phyloP scores from a whole-genome alignment of 2,329 filamentous ascomycete species.

The Cercospora sp. region DNA sequence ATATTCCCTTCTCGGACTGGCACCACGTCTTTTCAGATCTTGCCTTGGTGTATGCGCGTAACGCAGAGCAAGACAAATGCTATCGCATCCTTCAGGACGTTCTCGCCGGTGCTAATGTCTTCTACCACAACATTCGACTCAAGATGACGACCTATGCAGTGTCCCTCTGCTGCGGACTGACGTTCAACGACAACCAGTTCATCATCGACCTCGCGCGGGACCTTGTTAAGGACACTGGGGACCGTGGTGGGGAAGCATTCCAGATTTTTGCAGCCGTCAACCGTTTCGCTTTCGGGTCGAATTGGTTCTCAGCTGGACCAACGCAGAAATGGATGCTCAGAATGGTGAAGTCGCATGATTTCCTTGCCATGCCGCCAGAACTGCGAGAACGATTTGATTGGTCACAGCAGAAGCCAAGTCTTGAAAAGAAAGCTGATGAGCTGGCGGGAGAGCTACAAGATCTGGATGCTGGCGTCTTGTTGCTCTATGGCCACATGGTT shows the following conservation, averaged over 20 bases:
- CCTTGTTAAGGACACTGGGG: constrained; percentile 72
- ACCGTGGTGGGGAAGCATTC: constrained; percentile 75
- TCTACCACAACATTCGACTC: constrained; percentile 57
- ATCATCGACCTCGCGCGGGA: constrained; percentile 74
- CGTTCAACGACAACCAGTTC: constrained; percentile 74
- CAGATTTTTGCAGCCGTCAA: constrained; percentile 80
- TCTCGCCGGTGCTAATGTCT: constrained; percentile 74
- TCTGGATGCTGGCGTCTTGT: constrained; percentile 77
- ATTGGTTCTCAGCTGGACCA: constrained; percentile 76
- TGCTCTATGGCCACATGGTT: constrained; percentile 79
- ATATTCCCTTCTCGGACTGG: constrained; percentile 81
- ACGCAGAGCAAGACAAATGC: constrained; percentile 67
- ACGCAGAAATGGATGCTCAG: constrained; percentile 89
- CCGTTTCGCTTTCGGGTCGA: constrained; percentile 69
- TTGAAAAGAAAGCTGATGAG: constrained; percentile 36
- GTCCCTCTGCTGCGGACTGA: constrained; percentile 68
- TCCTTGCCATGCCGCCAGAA: constrained; percentile 57
- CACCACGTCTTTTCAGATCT: constrained; percentile 88
- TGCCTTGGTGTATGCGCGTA: constrained; percentile 70
- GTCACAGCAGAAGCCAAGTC: constrained; percentile 42
- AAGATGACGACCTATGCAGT: constrained; percentile 34
- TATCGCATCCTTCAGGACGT: constrained; percentile 80
- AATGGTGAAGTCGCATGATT: constrained; percentile 88
- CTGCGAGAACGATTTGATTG: constrained; percentile 48
- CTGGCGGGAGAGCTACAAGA: constrained; percentile 21